phyloP scores from a whole-genome alignment of 2,329 filamentous ascomycete species.

The Diaporthe citri region DNA sequence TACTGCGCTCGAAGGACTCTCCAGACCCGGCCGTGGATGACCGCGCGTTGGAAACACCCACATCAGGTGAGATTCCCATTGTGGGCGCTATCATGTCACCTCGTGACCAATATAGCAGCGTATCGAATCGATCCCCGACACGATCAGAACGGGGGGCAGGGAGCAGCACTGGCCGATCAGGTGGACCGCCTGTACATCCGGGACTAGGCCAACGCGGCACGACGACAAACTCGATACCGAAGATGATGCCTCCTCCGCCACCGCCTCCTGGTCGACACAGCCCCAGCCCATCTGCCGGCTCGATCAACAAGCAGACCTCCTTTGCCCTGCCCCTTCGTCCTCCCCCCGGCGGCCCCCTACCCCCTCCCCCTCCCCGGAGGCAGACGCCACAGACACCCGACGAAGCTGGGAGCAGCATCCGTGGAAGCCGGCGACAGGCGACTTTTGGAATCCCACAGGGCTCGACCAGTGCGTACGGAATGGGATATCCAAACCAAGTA shows the following conservation, averaged over 20 bases:
- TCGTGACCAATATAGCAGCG: slow-evolving; percentile 60
- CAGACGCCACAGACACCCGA: slow-evolving; percentile 67
- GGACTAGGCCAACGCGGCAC: slow-evolving; percentile 65
- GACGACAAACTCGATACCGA: slow-evolving; percentile 67
- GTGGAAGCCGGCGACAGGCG: slow-evolving; percentile 66
- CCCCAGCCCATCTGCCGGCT: slow-evolving; percentile 48
- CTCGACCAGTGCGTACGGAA: slow-evolving; percentile 45
- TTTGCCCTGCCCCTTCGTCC: slow-evolving; percentile 76
- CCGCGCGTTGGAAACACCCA: slow-evolving; percentile 70
- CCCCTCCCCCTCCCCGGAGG: slow-evolving; percentile 69
- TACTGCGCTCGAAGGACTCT: slow-evolving; percentile 75
- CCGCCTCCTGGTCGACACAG: slow-evolving; percentile 34
- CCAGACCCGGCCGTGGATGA: slow-evolving; percentile 63
- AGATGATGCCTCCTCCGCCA: slow-evolving; percentile 53
- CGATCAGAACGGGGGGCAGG: slow-evolving; percentile 56
- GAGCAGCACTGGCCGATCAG: slow-evolving; percentile 58
- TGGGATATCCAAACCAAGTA: slow-evolving; percentile 49
- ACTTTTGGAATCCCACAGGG: slow-evolving; percentile 63
- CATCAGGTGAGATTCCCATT: slow-evolving; percentile 80
- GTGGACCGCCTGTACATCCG: slow-evolving; percentile 61
- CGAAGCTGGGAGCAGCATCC: slow-evolving; percentile 54
- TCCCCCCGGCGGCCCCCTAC: slow-evolving; percentile 69
- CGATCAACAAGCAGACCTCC: slow-evolving; percentile 60
- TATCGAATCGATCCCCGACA: slow-evolving; percentile 64
- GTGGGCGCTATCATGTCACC: slow-evolving; percentile 69